Conservation (phyloP, 2,329 filamentous ascomycete species). For the Fonsecaea monophora region DNA sequence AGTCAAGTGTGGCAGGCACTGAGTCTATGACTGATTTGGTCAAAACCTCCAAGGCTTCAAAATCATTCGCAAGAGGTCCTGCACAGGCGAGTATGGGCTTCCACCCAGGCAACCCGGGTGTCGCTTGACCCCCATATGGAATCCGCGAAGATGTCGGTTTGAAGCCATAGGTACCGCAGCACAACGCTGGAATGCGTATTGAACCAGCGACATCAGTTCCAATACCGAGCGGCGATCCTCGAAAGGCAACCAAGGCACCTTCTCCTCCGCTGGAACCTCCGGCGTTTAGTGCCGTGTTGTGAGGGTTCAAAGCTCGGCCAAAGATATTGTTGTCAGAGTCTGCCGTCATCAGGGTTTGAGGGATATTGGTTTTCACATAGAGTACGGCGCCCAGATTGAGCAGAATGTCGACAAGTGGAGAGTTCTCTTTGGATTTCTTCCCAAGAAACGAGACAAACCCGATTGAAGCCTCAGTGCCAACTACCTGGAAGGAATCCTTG, state of each 20-base stretch:
- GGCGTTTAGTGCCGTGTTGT: conserved; percentile 44
- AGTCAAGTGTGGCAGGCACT: conserved; percentile 40
- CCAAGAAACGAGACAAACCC: conserved; percentile 48
- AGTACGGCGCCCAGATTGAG: conserved; percentile 52
- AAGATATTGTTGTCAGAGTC: conserved; percentile 54
- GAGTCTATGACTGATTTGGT: conserved; percentile 36
- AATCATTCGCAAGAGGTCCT: conserved; percentile 39
- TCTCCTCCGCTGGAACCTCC: conserved; percentile 51
- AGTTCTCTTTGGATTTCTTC: conserved; percentile 42
- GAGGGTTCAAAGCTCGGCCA: conserved; percentile 51
- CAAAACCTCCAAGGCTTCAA: conserved; percentile 41
- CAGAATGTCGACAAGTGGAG: conserved; percentile 47
- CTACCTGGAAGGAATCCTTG: conserved; percentile 43
- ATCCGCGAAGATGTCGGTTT: conserved; percentile 46
- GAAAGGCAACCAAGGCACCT: conserved; percentile 47
- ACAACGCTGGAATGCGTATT: conserved; percentile 48
- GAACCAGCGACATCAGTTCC: conserved; percentile 49
- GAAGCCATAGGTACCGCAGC: conserved; percentile 47
- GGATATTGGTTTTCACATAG: conserved; percentile 62
- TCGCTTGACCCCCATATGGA: conserved; percentile 42
- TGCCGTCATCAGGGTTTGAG: conserved; percentile 59
- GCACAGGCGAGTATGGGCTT: conserved; percentile 36
- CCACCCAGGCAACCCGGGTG: conserved; percentile 35
- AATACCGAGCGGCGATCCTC: conserved; percentile 44
- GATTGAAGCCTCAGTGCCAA: conserved; percentile 39